Base-by-base conservation (phyloP, 352 stramenopile genomes). In the Globisporangium nagaii region DNA sequence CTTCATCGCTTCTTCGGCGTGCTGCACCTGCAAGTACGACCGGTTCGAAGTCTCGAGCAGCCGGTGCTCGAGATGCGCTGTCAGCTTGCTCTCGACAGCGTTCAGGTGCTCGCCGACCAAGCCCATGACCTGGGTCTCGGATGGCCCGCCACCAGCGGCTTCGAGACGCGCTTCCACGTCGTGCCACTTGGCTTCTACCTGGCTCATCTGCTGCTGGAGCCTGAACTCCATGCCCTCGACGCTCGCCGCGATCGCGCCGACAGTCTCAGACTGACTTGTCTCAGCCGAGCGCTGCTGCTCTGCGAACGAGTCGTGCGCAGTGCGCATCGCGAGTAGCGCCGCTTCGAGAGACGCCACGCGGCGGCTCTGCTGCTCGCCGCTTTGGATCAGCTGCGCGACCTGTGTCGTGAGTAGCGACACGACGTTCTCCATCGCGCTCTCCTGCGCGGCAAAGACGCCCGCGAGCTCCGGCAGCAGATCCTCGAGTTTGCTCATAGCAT, bases 391-490 rank as follows among this genome's bases (percentile, higher is more conserved):
- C 2, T 71, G 60, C 42, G 80, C 72, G 30, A 89, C 51, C 22
- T 89, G 79, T 9, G 68, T 70, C 17, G 71, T 75, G 43, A 89
- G 60, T 15, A 75, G 66, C 15, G 62, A 51, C 41, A 89, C 64
- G 12, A 77, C 72, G 30, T 72, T 83, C 46, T 64, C 75, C 22
- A 88, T 51, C 11, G 79, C 63, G n/a, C 48, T 64, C 56, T 90
- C 79, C 62, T 90, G 79, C 13, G 76, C 71, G 0, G 63, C 68
- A 45, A 90, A 70, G 28, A 88, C 69, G 44, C 71, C 73, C 41
- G 64, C 75, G 64, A 90, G 77, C 44, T 79, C 76, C 25, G 76
- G 79, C 56, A 90, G 66, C 37, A 86, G 52, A 50, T 86, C 74
- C 50, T 85, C 79, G 27, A 90, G 69, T 44, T 64, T 56, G 53